Evolutionary conservation across 2,329 filamentous ascomycete genomes (phyloP).

Genomic region (Arthrobotrys conoides): DNA sequence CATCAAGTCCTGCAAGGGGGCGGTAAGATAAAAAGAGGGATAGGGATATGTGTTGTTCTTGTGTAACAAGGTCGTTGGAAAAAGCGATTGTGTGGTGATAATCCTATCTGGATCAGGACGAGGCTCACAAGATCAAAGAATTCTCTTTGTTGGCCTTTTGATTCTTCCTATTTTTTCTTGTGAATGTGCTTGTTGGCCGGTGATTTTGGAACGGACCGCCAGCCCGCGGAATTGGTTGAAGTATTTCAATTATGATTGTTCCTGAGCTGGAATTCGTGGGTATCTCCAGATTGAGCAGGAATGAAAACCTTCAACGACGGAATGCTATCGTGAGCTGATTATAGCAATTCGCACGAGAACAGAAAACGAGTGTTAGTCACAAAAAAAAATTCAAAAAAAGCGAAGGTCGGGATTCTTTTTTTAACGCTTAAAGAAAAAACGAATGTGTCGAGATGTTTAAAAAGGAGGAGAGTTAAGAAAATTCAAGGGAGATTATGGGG

Average conservation of each 20-base stretch:
- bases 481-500: constrained; percentile 11
- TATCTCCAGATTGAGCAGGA: constrained; percentile 50
- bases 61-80: constrained; percentile 25
- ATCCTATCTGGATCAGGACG: constrained; percentile 6
- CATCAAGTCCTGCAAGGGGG: constrained; percentile 26
- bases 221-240: neutral
- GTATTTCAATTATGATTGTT: neutral
- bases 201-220: neutral
- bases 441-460: constrained; percentile 4
- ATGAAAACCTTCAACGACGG: constrained; percentile 16
- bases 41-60: constrained; percentile 20
- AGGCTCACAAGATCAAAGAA: neutral
- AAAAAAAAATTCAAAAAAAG: neutral
- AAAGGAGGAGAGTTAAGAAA: neutral
- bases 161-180: neutral
- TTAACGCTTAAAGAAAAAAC: constrained; percentile 1
- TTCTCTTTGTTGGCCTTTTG: constrained; percentile 12
- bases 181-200: constrained; percentile 9
- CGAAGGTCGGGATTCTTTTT: neutral
- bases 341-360: constrained; percentile 1
- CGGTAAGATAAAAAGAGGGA: neutral
- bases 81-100: constrained; percentile 17
- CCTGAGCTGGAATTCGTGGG: constrained; percentile 54
- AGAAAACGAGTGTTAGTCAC: constrained; percentile 32
- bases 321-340: constrained; percentile 54